Evolutionary conservation across 2,329 filamentous ascomycete genomes (phyloP), one percentile per base, ranked within the genome.

Genomic region (Dichotomopilus funicola): DNA sequence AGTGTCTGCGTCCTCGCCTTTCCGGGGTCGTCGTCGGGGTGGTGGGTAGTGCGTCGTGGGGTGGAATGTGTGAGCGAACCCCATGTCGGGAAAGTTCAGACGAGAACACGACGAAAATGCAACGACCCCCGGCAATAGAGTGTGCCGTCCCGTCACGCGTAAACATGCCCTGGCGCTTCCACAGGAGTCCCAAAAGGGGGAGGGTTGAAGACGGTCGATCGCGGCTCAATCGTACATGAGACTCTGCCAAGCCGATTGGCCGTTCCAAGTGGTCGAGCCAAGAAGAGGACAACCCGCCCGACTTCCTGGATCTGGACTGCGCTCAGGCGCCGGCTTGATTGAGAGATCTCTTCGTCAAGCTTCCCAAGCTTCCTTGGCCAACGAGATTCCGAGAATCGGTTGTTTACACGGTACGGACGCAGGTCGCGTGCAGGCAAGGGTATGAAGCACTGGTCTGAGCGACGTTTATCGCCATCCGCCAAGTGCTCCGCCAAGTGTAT

Each of bases 161-260:
- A 55, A 36, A 55, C 11, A 51, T 51, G 38, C 54, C 53, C 27
- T 37, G 33, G 6, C 11, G 9, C 10, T n/a, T 5, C 36, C n/a
- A 27, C 19, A 27, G 19, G 19, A 27, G 19, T 27, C 19, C 19
- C 19, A 27, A 27, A 27, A 27, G 19, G 36, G 42, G 36, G 45
- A 11, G 10, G 3, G 10, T 56, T 43, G 34, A 58, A 59, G 61
- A 58, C 62, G 59, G 56, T 41, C 49, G 46, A 58, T 54, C 46
- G 64, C 62, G 66, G 65, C 64, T 68, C 65, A 66, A 61, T 66
- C 66, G 66, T 49, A 66, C 63, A 66, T 70, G 68, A 70, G 65
- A 71, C 70, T 50, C 61, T 64, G 70, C 68, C 69, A 71, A 71
- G 70, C 55, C 52, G 48, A 42, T 55, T 35, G 34, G 50, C 6